Conservation (phyloP, 2,329 filamentous ascomycete genomes). For the Hypoxylon sp. region DNA sequence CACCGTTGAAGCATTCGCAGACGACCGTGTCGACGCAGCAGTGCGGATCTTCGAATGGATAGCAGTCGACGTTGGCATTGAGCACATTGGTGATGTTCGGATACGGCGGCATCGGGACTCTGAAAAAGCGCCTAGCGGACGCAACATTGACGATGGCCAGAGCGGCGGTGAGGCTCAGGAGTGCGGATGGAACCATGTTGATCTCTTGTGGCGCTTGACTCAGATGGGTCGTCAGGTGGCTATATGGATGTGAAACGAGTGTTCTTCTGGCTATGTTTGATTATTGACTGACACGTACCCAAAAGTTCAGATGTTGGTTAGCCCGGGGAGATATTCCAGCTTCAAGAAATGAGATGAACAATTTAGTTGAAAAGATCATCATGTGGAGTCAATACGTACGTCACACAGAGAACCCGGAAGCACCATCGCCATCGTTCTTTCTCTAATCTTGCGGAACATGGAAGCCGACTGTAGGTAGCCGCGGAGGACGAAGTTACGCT, state of each 20-base stretch:
- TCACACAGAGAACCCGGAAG: constrained; percentile 14
- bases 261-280: constrained; percentile 16
- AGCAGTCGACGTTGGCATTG: constrained; percentile 30
- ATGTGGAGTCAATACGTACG: constrained; percentile 5
- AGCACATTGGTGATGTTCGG: constrained; percentile 34
- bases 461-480: constrained; percentile 24
- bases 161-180: constrained; percentile 26
- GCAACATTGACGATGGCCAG: constrained; percentile 14
- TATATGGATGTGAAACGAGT: constrained; percentile 16
- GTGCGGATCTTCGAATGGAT: constrained; percentile 46
- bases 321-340: neutral
- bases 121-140: constrained; percentile 18
- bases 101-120: constrained; percentile 20
- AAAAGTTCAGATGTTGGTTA: neutral
- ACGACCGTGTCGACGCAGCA: constrained; percentile 42
- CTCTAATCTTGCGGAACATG: constrained; percentile 16
- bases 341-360: neutral
- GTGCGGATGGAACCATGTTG: constrained; percentile 29
- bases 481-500: neutral
- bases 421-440: constrained; percentile 18
- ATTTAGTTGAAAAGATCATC: neutral
- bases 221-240: neutral
- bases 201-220: neutral
- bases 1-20: constrained; percentile 45
- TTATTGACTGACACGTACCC: constrained; percentile 5